These are phyloP conservation scores for Aspergillus spinulosporus DNA, from an alignment of 2,329 filamentous ascomycete species.

Conservation along the genomic window DNA sequence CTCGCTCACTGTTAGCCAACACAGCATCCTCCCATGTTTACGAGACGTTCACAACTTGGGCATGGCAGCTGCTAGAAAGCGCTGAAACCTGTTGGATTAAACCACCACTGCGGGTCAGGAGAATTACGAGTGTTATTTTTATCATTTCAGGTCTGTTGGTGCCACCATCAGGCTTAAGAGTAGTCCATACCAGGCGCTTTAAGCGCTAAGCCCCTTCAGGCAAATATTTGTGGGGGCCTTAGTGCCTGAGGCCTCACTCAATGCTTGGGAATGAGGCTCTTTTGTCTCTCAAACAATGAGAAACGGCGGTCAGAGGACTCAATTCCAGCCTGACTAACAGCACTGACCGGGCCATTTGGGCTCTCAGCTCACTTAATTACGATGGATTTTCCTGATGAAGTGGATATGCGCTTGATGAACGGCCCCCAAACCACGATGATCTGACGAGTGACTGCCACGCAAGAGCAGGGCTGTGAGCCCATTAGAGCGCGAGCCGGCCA, in stretches of 20 bases:
- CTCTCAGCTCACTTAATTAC: no score
- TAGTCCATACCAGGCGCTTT: not conserved
- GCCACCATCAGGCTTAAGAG: not conserved
- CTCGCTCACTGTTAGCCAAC: not conserved
- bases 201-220: not conserved
- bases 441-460: slow-evolving; percentile 7
- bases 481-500: not conserved
- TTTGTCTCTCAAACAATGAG: not conserved
- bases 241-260: not conserved
- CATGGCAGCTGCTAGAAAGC: not conserved
- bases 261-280: not conserved
- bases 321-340: not conserved
- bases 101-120: not conserved
- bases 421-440: slow-evolving; percentile 12
- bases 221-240: no score
- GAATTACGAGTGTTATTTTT: not conserved
- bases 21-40: not conserved
- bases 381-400: not conserved
- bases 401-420: not conserved
- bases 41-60: not conserved
- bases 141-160: not conserved
- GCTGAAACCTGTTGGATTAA: not conserved
- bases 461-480: slow-evolving; percentile 14
- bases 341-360: not conserved
- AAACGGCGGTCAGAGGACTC: not conserved